A percentile compares a stretch with the other conserved stretches of the same genome.
These are phyloP conservation scores for Cordyceps cateniannulata DNA, from an alignment of 2,329 filamentous ascomycete genomes.

Conservation along the genomic window DNA sequence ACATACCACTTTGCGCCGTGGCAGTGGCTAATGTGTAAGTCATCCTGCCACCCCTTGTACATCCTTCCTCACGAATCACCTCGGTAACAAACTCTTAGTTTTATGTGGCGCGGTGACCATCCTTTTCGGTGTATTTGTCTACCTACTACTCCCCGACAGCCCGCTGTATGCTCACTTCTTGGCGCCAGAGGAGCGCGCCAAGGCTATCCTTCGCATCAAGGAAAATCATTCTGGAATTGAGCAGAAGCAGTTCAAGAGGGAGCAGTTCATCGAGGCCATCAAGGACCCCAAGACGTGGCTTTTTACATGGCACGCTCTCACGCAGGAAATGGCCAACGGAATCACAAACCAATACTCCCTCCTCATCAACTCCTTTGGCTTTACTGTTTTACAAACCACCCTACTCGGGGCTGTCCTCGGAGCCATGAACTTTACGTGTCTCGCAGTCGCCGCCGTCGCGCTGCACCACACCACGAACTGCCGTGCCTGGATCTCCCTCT, in stretches of 20 bases:
- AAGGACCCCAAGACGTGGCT: constrained; percentile 25
- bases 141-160: constrained; percentile 12
- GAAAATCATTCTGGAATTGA: constrained; percentile 27
- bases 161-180: constrained; percentile 19
- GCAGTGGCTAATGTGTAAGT: constrained; percentile 32
- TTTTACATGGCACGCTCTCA: constrained; percentile 23
- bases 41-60: not conserved
- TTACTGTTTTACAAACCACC: constrained; percentile 30
- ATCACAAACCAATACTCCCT: constrained; percentile 34
- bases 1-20: constrained; percentile 29
- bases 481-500: constrained; percentile 15
- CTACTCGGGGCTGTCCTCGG: constrained; percentile 16
- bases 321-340: constrained; percentile 32
- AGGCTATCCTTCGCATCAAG: constrained; percentile 26
- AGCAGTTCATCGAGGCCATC: constrained; percentile 25
- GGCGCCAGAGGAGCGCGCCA: constrained; percentile 19
- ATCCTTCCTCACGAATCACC: not conserved
- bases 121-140: constrained; percentile 15
- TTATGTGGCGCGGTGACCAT: constrained; percentile 17
- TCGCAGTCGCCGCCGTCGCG: constrained; percentile 7
- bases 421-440: constrained; percentile 11
- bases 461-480: constrained; percentile 9
- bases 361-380: constrained; percentile 39
- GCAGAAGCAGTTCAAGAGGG: constrained; percentile 27
- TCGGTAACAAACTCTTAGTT: constrained; percentile 6